These are phyloP conservation scores for Penicillium maclennaniae DNA, from an alignment of 495 filamentous ascomycete genomes.

Conservation along the genomic window DNA sequence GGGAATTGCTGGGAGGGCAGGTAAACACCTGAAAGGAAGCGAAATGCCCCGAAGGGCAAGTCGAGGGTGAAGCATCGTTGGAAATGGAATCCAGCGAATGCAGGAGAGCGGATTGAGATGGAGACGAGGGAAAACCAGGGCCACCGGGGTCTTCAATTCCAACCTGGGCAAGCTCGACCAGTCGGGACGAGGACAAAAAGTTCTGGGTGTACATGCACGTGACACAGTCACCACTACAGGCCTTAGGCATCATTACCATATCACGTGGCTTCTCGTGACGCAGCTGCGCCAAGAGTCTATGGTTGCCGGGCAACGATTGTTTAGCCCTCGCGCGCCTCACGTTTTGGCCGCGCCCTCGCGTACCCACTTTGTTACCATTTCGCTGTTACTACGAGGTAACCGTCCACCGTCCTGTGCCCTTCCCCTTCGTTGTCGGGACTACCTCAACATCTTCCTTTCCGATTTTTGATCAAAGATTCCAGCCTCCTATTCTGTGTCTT, in stretches of 20 bases:
- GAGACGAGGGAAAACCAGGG: not conserved
- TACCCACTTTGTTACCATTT: constrained; percentile 22
- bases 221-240: not conserved
- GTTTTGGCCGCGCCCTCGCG: constrained; percentile 19
- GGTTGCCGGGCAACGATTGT: constrained; percentile 21
- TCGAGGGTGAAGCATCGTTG: constrained; percentile 63
- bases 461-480: constrained; percentile 1
- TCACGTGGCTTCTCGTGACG: not conserved
- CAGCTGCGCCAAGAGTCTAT: not conserved
- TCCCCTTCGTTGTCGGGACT: constrained; percentile 29
- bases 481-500: constrained; percentile 6
- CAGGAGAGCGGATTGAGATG: constrained; percentile 1
- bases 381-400: not conserved
- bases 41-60: constrained; percentile 49
- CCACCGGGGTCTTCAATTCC: not conserved
- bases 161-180: not conserved
- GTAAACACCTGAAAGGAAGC: constrained; percentile 46
- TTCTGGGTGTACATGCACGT: constrained; percentile 15
- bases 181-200: constrained; percentile 16
- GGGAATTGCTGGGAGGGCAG: constrained; percentile 22
- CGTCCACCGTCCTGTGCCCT: constrained; percentile 9
- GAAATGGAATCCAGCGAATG: constrained; percentile 2
- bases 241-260: not conserved
- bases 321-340: constrained; percentile 20
- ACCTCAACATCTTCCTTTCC: constrained; percentile 3